Base-by-base conservation (phyloP, 192 early-diverging fungal genomes). In the Dissophora globulifera region DNA sequence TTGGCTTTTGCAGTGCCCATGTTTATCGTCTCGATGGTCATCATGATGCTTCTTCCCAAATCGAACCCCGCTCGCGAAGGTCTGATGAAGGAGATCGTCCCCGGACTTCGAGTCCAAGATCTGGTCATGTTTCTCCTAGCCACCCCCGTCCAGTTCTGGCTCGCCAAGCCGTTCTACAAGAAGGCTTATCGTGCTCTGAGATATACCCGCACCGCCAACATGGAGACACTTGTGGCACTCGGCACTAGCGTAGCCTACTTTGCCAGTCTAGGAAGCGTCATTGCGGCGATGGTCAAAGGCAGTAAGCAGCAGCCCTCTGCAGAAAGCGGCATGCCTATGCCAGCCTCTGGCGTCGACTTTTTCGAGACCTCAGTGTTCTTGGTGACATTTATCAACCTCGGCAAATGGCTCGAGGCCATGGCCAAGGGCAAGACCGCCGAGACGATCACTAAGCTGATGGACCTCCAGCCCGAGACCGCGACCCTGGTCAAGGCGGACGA, bases 301-400 rank as follows among this genome's bases (percentile, higher is more conserved):
- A 19, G 51, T 22, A 50, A 60, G 49, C 29, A 55, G 50, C 19
- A 69, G 32, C 31, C 82, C 62, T 30, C 58, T 45, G 30, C 10
- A 10, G n/a, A 54, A n/a, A 32, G 42, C 51, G 52, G 35, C 13
- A 29, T 42, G 74, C 59, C 57, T 10, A 42, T 49, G 54, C 51
- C 33, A 27, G 33, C 29, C 23, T 11, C 61, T 1, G 64, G 62
- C 0, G 68, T 84, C 53, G 80, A 87, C 50, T 93, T 90, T 62
- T 95, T 95, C 70, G 94, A 95, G 66, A 94, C 93, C 0, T 70
- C 83, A 16, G 84, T 92, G 15, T 86, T 93, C 35, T 65, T 95
- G 55, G 88, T 94, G 41, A 91, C 91, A 0, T 94, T 95, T 79
- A 91, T 95, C 60, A 81, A 90, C 43, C 72, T 94, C 20, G 94